phyloP scores from a whole-genome alignment of 2,329 filamentous ascomycete species.

The Esteya vermicola region DNA sequence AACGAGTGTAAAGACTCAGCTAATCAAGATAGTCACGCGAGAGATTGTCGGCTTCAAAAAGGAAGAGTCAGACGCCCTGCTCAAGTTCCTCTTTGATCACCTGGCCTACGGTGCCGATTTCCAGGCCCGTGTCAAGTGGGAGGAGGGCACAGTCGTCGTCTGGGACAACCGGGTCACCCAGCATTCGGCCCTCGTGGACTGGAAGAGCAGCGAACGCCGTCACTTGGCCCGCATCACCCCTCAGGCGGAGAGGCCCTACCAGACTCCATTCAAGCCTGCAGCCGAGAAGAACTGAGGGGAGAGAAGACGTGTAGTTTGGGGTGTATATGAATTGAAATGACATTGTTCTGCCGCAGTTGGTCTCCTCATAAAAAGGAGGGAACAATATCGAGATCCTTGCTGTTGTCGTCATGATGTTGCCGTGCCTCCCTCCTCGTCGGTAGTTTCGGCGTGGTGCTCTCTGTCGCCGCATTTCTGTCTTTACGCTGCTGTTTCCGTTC shows the following conservation, averaged over 20 bases:
- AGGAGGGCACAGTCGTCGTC: conserved; percentile 64
- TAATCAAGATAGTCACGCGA: conserved; percentile 50
- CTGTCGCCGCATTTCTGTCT: too few species aligned
- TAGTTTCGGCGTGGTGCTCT: too few species aligned
- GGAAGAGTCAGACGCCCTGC: conserved; percentile 65
- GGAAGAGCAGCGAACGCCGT: conserved; percentile 63
- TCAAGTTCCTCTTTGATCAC: conserved; percentile 68
- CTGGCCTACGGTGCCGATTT: conserved; percentile 59
- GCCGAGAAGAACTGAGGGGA: background rate
- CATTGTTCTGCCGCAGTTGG: too few species aligned
- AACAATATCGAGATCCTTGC: too few species aligned
- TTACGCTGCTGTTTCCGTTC: too few species aligned
- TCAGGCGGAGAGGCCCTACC: conserved; percentile 63
- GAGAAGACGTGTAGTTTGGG: too few species aligned
- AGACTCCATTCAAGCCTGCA: conserved; percentile 43
- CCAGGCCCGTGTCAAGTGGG: conserved; percentile 65
- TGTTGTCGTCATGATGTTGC: too few species aligned
- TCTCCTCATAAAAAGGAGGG: too few species aligned
- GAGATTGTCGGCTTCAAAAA: conserved; percentile 73
- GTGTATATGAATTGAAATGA: too few species aligned
- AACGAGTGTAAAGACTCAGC: too few species aligned
- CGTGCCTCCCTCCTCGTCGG: too few species aligned
- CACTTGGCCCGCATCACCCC: conserved; percentile 74
- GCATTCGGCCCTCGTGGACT: conserved; percentile 70
- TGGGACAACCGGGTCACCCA: conserved; percentile 77